Evolutionary conservation across 371 early-diverging fungal genomes (phyloP).

Genomic region (Syncephalastrum racemosum): DNA sequence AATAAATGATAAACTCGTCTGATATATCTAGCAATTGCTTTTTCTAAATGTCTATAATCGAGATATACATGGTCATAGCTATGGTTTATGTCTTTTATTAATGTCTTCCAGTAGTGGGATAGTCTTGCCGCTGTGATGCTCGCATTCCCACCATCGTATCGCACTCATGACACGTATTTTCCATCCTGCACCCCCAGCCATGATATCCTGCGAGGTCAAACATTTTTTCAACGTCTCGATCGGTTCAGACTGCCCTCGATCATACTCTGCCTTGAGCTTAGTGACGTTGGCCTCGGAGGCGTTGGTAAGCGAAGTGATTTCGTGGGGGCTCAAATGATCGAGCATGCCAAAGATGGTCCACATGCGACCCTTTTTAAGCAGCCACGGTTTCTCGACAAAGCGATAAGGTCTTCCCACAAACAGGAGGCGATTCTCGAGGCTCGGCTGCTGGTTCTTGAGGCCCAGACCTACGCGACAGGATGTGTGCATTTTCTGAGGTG

Average conservation of each 20-base stretch:
- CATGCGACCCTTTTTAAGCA: conserved; percentile 26
- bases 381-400: conserved; percentile 17
- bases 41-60: too few relatives aligned
- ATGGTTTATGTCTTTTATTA: too few relatives aligned
- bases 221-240: conserved; percentile 15
- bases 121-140: neutral
- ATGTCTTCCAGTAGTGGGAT: too few relatives aligned
- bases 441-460: conserved; percentile 12
- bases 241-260: conserved; percentile 12
- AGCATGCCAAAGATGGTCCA: conserved; percentile 28
- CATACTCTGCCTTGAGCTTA: conserved; percentile 19
- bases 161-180: conserved; percentile 28
- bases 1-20: too few relatives aligned
- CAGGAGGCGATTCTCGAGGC: conserved; percentile 9
- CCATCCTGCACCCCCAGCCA: conserved; percentile 19
- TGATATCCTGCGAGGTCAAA: conserved; percentile 21
- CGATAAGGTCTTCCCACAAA: conserved; percentile 30
- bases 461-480: conserved; percentile 31
- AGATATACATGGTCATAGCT: too few relatives aligned
- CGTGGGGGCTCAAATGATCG: conserved; percentile 4
- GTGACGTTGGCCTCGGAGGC: conserved; percentile 8
- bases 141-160: conserved; percentile 20
- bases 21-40: too few relatives aligned
- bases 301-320: conserved; percentile 12
- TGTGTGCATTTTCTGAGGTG: conserved; percentile 8